Evolutionary conservation across 768 basidiomycete genomes (phyloP), one percentile per base, ranked within the genome.

Genomic region (Boletus tomentosulus): DNA sequence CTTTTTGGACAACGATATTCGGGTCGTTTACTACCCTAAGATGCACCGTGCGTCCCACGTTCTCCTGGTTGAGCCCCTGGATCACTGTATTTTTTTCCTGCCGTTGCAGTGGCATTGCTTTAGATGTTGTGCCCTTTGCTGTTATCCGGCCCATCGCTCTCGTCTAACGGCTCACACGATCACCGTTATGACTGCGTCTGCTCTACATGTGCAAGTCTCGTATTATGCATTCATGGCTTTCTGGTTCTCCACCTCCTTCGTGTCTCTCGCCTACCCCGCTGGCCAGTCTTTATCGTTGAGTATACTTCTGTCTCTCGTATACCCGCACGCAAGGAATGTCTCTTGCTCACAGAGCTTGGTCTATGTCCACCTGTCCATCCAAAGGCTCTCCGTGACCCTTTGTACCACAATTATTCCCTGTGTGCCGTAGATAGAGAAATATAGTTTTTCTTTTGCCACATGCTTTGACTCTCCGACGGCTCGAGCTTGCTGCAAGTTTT

Each of bases 401-500:
- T 69, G 57, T 69, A 61, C 51, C 50, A 51, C 53, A 51, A 56
- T 61, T 48, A 46, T 60, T 54, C 57, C 53, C 62, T 61, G 48
- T 70, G 66, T 71, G 66, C 53, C 51, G 45, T 71, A 70, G 58
- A 66, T 70, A 66, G 59, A 52, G 60, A 71, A 72, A 70, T 70
- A 70, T 57, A 70, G 61, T 71, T 68, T 50, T 71, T 65, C 62
- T 70, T 70, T 70, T 69, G 73, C 70, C 71, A 74, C 70, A 71
- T 67, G 67, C 73, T 71, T 80, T 80, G 76, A 79, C 78, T 79
- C 78, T 79, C 79, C 78, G 78, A 79, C 78, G 63, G 65, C 69
- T 58, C 61, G 60, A 68, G 58, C 31, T 33, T 59, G 64, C 62
- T 66, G 62, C 63, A 62, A 70, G 69, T 16, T 30, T 67, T 71